A percentile compares a stretch with the other conserved stretches of the same genome.
Evolutionary conservation across 768 basidiomycete species (phyloP).

Genomic region (Serpula lacrymans): DNA sequence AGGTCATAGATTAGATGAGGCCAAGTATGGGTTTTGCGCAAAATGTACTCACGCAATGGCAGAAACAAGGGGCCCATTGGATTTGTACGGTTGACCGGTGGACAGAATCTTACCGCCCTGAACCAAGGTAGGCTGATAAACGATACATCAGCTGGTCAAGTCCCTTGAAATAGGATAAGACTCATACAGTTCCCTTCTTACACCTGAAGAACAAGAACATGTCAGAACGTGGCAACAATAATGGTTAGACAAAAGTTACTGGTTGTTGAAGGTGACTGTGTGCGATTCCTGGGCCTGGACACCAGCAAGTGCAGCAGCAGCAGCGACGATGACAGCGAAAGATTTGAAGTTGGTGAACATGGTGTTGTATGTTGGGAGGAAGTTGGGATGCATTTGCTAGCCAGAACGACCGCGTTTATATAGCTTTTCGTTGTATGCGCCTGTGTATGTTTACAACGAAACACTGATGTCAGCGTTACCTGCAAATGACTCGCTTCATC

Average conservation of each 20-base stretch:
- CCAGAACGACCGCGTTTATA: no score
- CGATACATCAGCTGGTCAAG: neutral
- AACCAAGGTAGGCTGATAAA: constrained; percentile 26
- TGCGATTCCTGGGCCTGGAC: constrained; percentile 32
- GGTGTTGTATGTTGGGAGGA: no score
- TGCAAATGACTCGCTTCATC: no score
- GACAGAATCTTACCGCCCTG: constrained; percentile 28
- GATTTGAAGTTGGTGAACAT: no score
- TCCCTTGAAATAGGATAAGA: neutral
- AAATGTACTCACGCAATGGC: constrained; percentile 40
- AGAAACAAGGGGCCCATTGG: constrained; percentile 23
- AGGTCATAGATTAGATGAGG: neutral
- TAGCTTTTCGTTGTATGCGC: no score
- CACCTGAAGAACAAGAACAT: constrained; percentile 16
- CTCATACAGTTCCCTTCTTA: constrained; percentile 30
- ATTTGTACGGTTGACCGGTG: constrained; percentile 25
- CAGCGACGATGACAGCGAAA: no score
- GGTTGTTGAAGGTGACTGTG: constrained; percentile 35
- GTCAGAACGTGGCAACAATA: no score
- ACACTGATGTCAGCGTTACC: no score
- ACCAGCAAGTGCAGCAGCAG: constrained; percentile 14
- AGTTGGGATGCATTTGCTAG: no score
- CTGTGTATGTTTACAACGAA: no score
- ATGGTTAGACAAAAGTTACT: no score
- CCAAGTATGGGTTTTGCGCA: neutral